Evolutionary conservation across 129 eudicot species (phyloP), one percentile per base, ranked within the genome.

Genomic region (Pulicaria dysenterica): DNA sequence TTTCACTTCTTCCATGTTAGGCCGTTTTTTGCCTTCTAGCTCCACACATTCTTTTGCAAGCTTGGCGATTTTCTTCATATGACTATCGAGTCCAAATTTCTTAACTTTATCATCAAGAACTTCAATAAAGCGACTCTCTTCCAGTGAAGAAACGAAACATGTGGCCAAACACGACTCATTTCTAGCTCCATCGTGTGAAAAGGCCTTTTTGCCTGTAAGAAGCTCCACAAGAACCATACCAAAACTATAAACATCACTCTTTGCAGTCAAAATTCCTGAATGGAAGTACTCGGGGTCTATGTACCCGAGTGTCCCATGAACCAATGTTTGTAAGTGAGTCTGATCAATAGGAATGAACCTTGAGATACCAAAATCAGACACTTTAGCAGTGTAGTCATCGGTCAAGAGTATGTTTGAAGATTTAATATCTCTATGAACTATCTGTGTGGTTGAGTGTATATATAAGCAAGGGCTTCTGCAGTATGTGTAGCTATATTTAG

Each of bases 181-280:
- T 64, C 72, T 74, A 24, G 69, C 65, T n/a, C 78, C 73, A 55
- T 79, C 73, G 8, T 57, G 45, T 4, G 73, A 72, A 79, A 72
- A 79, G 5, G 72, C 83, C 67, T 72, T 72, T 66, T 68, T 54
- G 8, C 78, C 74, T 1, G 74, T 79, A 55, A 79, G 69, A 34
- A 64, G 55, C 69, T 79, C 78, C 24, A 79, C 61, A 45, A 72
- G 74, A 72, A 79, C 62, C 73, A 79, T 79, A 2, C 83, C 83
- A 64, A 79, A 79, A 64, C 78, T 72, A 72, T 72, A 72, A 19
- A 72, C 63, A 47, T 71, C 83, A 65, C 74, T 79, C 60, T 63
- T 79, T n/a, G 56, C 63, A 0, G 69, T 79, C 60, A 72, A 79
- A 17, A 72, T 55, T 72, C 74, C 74, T 8, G 83, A 79, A 13